Conservation (phyloP, 345 rosid species). For the Gossypium sturtianum region DNA sequence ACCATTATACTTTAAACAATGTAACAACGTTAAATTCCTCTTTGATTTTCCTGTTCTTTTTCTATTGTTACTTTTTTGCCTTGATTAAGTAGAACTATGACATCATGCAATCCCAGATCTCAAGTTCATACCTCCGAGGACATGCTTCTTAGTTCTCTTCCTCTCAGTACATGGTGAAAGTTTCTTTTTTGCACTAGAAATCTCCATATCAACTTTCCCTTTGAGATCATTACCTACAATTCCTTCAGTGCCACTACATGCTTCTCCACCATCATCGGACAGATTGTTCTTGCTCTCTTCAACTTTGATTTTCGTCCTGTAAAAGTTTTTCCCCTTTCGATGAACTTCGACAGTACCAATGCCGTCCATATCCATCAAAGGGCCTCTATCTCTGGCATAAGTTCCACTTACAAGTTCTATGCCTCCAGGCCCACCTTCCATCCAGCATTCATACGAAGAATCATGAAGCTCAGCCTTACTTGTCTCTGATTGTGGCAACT, state of each 20-base stretch:
- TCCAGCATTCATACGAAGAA: slow-evolving; percentile 37
- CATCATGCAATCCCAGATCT: background rate
- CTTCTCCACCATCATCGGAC: slow-evolving; percentile 73
- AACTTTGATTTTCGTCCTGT: slow-evolving; percentile 49
- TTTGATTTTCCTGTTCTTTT: background rate
- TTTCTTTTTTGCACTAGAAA: slow-evolving; percentile 39
- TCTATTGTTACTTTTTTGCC: slow-evolving; percentile 4
- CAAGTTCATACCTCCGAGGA: slow-evolving; percentile 51
- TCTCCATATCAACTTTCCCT: slow-evolving; percentile 39
- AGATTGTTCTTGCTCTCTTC: slow-evolving; percentile 42
- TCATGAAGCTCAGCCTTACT: slow-evolving; percentile 33
- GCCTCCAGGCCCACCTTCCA: slow-evolving; percentile 39
- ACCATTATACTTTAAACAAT: slow-evolving; percentile 12
- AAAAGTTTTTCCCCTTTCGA: slow-evolving; percentile 50
- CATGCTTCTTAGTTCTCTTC: slow-evolving; percentile 52
- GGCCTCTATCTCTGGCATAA: slow-evolving; percentile 39
- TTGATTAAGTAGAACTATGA: slow-evolving; percentile 1
- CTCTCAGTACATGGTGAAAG: slow-evolving; percentile 31
- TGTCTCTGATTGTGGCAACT: slow-evolving; percentile 39
- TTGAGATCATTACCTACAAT: slow-evolving; percentile 30
- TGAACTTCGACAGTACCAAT: slow-evolving; percentile 52
- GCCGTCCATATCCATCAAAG: slow-evolving; percentile 52
- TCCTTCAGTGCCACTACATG: slow-evolving; percentile 87
- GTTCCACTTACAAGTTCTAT: slow-evolving; percentile 31
- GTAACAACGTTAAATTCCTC: slow-evolving; percentile 3